Evolutionary conservation across 768 basidiomycete genomes (phyloP).

Genomic region (Boletus rubropictus): DNA sequence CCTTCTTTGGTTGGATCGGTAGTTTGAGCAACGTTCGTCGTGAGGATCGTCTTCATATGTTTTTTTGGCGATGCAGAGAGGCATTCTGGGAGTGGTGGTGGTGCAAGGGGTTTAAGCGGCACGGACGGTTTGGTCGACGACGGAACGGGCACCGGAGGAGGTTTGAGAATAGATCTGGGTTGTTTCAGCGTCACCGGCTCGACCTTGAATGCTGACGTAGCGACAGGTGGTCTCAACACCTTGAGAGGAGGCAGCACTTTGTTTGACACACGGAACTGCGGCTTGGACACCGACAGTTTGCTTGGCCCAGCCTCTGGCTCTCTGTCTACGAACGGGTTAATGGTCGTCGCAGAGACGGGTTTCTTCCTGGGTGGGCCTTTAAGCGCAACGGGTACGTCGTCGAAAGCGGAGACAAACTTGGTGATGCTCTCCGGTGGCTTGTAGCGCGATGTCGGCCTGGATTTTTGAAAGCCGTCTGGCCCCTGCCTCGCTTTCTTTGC

Average conservation of each 20-base stretch:
- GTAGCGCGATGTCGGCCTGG: conserved; percentile 18
- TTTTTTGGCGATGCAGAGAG: conserved; percentile 27
- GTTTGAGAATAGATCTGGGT: conserved; percentile 25
- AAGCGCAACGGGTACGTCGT: neutral
- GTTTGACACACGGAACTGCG: conserved; percentile 1
- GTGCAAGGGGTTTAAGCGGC: conserved; percentile 24
- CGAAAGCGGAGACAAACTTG: conserved; percentile 29
- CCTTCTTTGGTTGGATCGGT: conserved; percentile 49
- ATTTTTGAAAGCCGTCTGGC: conserved; percentile 28
- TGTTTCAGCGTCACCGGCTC: conserved; percentile 8
- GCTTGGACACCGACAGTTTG: conserved; percentile 5
- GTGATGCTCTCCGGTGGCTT: conserved; percentile 23
- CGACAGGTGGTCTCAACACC: conserved; percentile 13
- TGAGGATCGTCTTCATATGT: conserved; percentile 44
- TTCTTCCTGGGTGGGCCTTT: conserved; percentile 5
- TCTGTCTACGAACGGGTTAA: conserved; percentile 20
- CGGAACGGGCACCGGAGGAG: conserved; percentile 20
- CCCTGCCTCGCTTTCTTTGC: conserved; percentile 18
- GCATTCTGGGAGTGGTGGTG: conserved; percentile 23
- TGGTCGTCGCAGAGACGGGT: neutral
- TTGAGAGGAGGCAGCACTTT: conserved; percentile 8
- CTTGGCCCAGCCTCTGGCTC: conserved; percentile 9
- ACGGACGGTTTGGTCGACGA: conserved; percentile 8
- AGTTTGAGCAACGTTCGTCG: conserved; percentile 46
- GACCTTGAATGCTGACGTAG: too few relatives aligned